phyloP scores from a whole-genome alignment of 164 flowering plant species.

The Berberis vulgaris region DNA sequence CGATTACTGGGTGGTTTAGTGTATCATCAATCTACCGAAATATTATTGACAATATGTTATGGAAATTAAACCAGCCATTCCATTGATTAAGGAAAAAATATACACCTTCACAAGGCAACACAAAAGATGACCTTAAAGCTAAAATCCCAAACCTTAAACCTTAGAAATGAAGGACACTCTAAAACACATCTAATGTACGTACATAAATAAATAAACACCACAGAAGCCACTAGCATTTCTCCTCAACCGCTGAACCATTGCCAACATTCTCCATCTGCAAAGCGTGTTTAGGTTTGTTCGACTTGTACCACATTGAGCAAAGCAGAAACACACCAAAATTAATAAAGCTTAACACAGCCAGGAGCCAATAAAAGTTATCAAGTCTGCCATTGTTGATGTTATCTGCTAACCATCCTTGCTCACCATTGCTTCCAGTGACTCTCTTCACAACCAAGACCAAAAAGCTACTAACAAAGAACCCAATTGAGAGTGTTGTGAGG shows the following conservation, averaged over 20 bases:
- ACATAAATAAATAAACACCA: background rate
- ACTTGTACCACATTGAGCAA: constrained; percentile 58
- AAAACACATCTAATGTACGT: background rate
- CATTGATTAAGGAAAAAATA: too few species aligned
- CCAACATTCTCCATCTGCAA: constrained; percentile 24
- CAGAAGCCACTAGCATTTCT: constrained; percentile 2
- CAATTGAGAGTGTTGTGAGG: constrained; percentile 80
- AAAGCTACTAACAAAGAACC: constrained; percentile 85
- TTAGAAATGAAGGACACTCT: background rate
- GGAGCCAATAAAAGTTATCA: constrained; percentile 60
- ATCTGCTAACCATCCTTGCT: constrained; percentile 67
- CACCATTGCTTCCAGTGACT: constrained; percentile 32
- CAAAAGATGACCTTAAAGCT: background rate
- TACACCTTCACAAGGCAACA: background rate
- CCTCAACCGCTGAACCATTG: constrained; percentile 6
- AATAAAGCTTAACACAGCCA: constrained; percentile 47
- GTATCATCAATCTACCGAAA: too few species aligned
- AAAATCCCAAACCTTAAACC: background rate
- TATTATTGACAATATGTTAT: too few species aligned
- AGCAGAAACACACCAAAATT: constrained; percentile 48
- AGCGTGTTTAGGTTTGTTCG: constrained; percentile 10
- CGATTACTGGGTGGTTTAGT: too few species aligned
- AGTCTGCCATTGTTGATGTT: constrained; percentile 70
- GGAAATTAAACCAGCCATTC: too few species aligned
- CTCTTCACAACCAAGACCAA: constrained; percentile 63